A percentile compares a stretch with the other conserved stretches of the same genome.
These are phyloP conservation scores for Antitrichia curtipendula DNA, from an alignment of 225 moss, liverwort and hornwort genomes.

Conservation along the genomic window DNA sequence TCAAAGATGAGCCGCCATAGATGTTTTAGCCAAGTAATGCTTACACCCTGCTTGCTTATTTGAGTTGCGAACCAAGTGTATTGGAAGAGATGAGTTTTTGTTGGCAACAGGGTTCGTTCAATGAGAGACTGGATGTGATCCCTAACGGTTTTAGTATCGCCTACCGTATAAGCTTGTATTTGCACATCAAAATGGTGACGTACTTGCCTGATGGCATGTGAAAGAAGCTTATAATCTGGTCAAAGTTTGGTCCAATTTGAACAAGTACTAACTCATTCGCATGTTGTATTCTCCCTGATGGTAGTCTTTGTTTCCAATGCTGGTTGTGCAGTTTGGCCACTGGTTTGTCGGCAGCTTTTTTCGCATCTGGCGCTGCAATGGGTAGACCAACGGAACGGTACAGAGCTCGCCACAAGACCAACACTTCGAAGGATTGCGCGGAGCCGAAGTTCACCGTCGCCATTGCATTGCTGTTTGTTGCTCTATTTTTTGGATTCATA, in stretches of 20 bases:
- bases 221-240: not conserved
- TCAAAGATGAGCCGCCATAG: not conserved
- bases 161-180: not conserved
- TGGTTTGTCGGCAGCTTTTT: conserved; percentile 34
- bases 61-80: not conserved
- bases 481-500: conserved; percentile 6
- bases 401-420: not conserved
- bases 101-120: not conserved
- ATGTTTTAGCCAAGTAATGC: not conserved
- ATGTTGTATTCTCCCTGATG: not conserved
- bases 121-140: not conserved
- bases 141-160: not conserved
- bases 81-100: not conserved
- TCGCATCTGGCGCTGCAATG: conserved; percentile 29
- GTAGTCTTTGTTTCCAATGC: not conserved
- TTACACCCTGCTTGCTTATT: not conserved
- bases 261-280: not conserved
- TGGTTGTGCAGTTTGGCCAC: conserved; percentile 20
- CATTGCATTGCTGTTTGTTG: conserved; percentile 22
- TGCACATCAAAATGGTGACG: not conserved
- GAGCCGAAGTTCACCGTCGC: conserved; percentile 23
- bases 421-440: conserved; percentile 17
- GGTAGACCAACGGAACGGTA: conserved; percentile 24
- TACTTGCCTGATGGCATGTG: not conserved
- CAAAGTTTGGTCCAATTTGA: not conserved